Base-by-base conservation (phyloP, 176 grass and related monocot genomes). In the Musa schizocarpa region DNA sequence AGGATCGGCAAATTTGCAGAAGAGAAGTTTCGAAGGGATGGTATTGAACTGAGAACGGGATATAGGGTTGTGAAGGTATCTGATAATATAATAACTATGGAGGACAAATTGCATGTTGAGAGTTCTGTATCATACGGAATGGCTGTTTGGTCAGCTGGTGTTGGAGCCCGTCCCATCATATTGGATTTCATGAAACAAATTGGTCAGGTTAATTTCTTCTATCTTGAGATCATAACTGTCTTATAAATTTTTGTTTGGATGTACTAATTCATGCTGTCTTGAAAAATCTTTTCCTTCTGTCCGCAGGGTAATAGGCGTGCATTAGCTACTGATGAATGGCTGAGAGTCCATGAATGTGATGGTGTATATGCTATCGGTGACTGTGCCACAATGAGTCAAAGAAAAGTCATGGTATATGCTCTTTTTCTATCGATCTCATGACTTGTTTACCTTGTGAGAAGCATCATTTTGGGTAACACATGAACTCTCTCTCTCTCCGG, bases 171-270 rank as follows among this genome's bases (percentile, higher is more conserved):
- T 68, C 95, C 95, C 54, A 79, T 99, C 71, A 76, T 99, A 72
- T 63, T 87, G 65, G 84, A 99, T 14, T 99, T 99, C 77, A 99
- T 99, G 95, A 94, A 94, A 92, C 91, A 91, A 81, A 94, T 99
- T 86, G 86, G 84, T 71, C 95, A 99, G 94, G 94, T 98, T 81
- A 49, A 50, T 74, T 73, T 43, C 78, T 58, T 57, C 0, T 57
- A 14, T 9, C 14, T 64, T 19, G 23, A 13, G 1, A 52, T 22
- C 22, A 21, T 7, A 5, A 62, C 65, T 27, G 54, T 24, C 81
- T 17, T 85, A 43, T 43, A 43, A 43, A 43, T 43, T 43, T 43
- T 43, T 43, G 34, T 43, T 6, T 43, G 3, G 34, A 43, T 43
- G 34, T 6, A 43, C 34, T 43, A 43, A 43, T 43, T 43, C 34